phyloP scores from a whole-genome alignment of 306 rosid genomes.

The Dryas alaskensis region DNA sequence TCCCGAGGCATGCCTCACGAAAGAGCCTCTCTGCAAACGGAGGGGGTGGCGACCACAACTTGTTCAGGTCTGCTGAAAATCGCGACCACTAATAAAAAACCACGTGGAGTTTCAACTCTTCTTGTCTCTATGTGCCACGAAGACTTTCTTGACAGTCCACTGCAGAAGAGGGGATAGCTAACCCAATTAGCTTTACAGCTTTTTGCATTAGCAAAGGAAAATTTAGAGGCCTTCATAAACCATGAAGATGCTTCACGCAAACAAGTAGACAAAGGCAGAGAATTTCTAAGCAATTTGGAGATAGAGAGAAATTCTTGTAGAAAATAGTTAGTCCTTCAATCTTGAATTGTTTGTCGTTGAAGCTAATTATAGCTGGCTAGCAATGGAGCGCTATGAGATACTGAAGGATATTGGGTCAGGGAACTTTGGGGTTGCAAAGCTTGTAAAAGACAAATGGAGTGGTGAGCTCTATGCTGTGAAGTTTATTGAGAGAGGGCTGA shows the following conservation, averaged over 20 bases:
- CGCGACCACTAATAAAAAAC: conserved; percentile 14
- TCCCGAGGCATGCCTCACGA: no score
- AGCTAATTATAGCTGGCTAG: neutral
- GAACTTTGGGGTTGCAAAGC: conserved; percentile 92
- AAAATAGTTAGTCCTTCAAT: neutral
- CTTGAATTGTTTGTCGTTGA: neutral
- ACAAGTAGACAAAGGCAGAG: conserved; percentile 21
- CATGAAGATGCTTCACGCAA: conserved; percentile 37
- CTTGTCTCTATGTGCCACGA: neutral
- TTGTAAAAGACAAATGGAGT: conserved; percentile 68
- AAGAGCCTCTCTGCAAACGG: no score
- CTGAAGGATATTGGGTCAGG: conserved; percentile 91
- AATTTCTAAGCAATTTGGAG: neutral
- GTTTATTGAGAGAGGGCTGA: conserved; percentile 84
- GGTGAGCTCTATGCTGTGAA: conserved; percentile 84
- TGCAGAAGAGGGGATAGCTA: neutral
- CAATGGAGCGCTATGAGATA: conserved; percentile 81
- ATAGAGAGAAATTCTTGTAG: neutral
- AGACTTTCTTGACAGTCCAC: conserved; percentile 24
- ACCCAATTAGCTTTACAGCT: conserved; percentile 29
- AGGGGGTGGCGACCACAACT: neutral
- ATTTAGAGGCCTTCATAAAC: conserved; percentile 25
- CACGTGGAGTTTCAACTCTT: conserved; percentile 32
- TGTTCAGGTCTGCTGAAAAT: conserved; percentile 12
- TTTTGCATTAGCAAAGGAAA: conserved; percentile 25